Base-by-base conservation (phyloP, 345 rosid species). In the Limnanthes douglasii region DNA sequence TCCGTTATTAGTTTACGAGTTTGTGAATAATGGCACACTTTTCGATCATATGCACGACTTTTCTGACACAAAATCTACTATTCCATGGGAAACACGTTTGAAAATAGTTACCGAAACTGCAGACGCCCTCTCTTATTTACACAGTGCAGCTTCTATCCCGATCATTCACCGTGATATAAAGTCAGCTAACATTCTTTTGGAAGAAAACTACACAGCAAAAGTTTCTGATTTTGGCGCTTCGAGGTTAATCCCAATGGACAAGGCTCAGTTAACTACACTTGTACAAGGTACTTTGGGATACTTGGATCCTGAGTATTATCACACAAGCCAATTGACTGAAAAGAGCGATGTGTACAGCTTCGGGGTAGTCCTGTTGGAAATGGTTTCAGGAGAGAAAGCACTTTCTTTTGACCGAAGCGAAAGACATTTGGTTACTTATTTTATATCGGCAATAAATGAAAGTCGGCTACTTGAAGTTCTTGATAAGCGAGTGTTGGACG, bases 141-240 rank as follows among this genome's bases (percentile, higher is more conserved):
- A 70, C 37, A 52, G 62, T 0, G 47, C 54, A 8, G 70, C 68
- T 35, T 53, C 65, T 1, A 35, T 48, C 6, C 67, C 68, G 6
- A 54, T 70, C 12, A 46, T 52, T 16, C 73, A 66, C 18, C 41
- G 74, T 31, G 68, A 66, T 14, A 33, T 66, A 43, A 71, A 71
- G 53, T 33, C 60, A 0, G 32, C 62, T 0, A 71, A 71, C 48
- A 63, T 71, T 37, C 57, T 66, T 7, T 21, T 69, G 11, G 62
- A 69, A 18, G 54, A 59, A 0, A 45, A 43, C n/a, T 55, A 44
- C 17, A 23, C 51, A 2, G 71, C 66, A 0, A 71, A 67, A 31
- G 69, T 64, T 4, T 54, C 74, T 0, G 78, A 71, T 51, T 71
- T 71, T 29, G 78, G 78, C 7, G 62, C 66, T 4, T 71, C 69